phyloP scores from a whole-genome alignment of 2,329 filamentous ascomycete species.

The Lecanosticta acicola region DNA sequence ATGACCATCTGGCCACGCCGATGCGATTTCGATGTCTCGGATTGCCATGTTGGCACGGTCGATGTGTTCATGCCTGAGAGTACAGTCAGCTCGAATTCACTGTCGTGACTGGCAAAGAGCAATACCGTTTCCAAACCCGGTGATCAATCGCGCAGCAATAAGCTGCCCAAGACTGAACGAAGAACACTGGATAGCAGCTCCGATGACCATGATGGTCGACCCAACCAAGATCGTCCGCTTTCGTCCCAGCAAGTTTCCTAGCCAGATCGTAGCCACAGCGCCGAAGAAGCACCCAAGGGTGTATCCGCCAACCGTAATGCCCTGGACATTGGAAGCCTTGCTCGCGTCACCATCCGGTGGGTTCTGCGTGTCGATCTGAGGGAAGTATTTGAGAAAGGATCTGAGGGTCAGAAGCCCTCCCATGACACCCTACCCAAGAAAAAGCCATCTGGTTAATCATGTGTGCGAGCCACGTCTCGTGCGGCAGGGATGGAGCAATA shows the following conservation, averaged over 20 bases:
- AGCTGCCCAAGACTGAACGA: constrained; percentile 44
- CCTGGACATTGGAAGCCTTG: constrained; percentile 35
- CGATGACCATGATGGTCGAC: constrained; percentile 52
- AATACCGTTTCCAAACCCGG: constrained; percentile 41
- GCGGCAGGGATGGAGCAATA: background rate
- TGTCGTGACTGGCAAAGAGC: constrained; percentile 17
- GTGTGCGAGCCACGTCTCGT: background rate
- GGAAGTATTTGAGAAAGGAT: constrained; percentile 33
- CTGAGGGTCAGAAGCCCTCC: constrained; percentile 40
- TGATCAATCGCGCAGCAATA: constrained; percentile 47
- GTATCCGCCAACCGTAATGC: constrained; percentile 32
- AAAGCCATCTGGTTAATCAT: background rate
- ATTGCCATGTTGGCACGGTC: constrained; percentile 45
- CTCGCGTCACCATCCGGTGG: constrained; percentile 7
- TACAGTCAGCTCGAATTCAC: constrained; percentile 36
- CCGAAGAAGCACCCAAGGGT: constrained; percentile 15
- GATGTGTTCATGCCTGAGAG: constrained; percentile 29
- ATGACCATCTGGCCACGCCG: constrained; percentile 89
- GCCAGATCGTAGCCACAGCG: constrained; percentile 35
- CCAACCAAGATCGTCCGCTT: constrained; percentile 56
- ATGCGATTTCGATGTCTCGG: constrained; percentile 71
- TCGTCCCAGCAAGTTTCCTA: constrained; percentile 56
- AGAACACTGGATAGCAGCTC: constrained; percentile 54
- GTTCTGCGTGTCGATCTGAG: constrained; percentile 33
- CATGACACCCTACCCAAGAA: constrained; percentile 37